phyloP scores from a whole-genome alignment of 495 filamentous ascomycete genomes.

The Cladorrhinum samala region DNA sequence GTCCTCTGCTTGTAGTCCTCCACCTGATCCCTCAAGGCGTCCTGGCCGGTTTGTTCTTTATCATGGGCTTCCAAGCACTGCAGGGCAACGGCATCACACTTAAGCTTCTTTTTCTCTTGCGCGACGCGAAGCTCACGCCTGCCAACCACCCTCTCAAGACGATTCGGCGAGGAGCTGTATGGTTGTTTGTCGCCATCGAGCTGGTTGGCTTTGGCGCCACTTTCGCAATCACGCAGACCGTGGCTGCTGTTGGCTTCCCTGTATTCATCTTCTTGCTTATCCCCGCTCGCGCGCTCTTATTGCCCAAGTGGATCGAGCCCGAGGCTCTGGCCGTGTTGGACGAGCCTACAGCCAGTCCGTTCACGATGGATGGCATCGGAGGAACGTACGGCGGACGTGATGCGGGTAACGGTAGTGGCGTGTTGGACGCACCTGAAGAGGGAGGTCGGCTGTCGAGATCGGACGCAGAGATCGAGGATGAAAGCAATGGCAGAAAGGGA shows the following conservation, averaged over 20 bases:
- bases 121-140: constrained; percentile 60
- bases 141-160: constrained; percentile 59
- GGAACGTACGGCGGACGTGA: constrained; percentile 52
- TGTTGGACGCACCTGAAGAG: too few relatives aligned
- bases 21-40: constrained; percentile 84
- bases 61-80: constrained; percentile 85
- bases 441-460: too few relatives aligned
- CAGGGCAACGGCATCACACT: constrained; percentile 74
- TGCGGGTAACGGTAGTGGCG: not conserved
- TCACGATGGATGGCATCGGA: constrained; percentile 80
- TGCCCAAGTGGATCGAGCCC: constrained; percentile 62
- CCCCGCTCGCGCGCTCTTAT: constrained; percentile 65
- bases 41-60: constrained; percentile 87
- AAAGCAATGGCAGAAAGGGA: constrained; percentile 8
- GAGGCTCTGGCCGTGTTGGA: constrained; percentile 71
- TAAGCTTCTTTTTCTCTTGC: constrained; percentile 69
- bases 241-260: constrained; percentile 90
- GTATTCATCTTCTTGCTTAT: constrained; percentile 77
- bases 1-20: constrained; percentile 74
- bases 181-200: constrained; percentile 72
- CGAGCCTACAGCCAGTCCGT: constrained; percentile 72
- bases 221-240: constrained; percentile 93
- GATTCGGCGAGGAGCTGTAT: constrained; percentile 59
- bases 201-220: constrained; percentile 75
- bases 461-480: too few relatives aligned